These are phyloP conservation scores for Collybia sordida DNA, from an alignment of 768 basidiomycete species.

Conservation along the genomic window DNA sequence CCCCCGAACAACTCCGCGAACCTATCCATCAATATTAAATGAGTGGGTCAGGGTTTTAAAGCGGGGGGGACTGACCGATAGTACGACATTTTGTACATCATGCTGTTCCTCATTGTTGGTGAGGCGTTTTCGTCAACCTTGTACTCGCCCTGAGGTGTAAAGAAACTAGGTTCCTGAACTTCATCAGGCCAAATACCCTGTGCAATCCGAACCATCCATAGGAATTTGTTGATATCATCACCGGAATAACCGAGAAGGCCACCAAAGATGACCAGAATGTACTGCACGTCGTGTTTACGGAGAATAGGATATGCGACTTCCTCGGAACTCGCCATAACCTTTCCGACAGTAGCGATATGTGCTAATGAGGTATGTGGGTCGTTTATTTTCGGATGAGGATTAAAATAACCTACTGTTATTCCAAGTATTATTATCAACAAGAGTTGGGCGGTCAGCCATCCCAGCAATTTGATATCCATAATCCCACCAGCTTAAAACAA, in stretches of 20 bases:
- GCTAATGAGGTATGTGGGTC: constrained; percentile 41
- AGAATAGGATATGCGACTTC: constrained; percentile 97
- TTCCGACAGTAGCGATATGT: constrained; percentile 98
- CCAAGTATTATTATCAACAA: constrained; percentile 99
- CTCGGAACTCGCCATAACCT: constrained; percentile 94
- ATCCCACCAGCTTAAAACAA: constrained; percentile 99
- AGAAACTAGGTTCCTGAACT: constrained; percentile 93
- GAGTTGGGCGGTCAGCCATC: constrained; percentile 94
- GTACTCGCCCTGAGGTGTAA: constrained; percentile 92
- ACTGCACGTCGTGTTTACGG: constrained; percentile 96
- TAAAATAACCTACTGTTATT: constrained; percentile 83
- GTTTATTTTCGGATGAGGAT: neutral
- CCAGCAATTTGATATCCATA: constrained; percentile 99
- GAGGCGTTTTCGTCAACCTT: constrained; percentile 85
- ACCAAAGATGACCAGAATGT: constrained; percentile 96
- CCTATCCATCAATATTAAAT: constrained; percentile 31
- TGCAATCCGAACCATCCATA: constrained; percentile 96
- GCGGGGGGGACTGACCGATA: constrained; percentile 58
- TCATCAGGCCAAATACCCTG: constrained; percentile 99
- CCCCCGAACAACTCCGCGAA: constrained; percentile 86
- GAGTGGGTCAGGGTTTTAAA: no score
- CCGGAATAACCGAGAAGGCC: constrained; percentile 96
- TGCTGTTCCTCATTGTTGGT: constrained; percentile 85
- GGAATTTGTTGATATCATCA: constrained; percentile 99
- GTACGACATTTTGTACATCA: constrained; percentile 99